A percentile compares a stretch with the other conserved stretches of the same genome.
These are phyloP conservation scores for Leishmania major DNA, from an alignment of 208 protist genomes.

Conservation along the genomic window DNA sequence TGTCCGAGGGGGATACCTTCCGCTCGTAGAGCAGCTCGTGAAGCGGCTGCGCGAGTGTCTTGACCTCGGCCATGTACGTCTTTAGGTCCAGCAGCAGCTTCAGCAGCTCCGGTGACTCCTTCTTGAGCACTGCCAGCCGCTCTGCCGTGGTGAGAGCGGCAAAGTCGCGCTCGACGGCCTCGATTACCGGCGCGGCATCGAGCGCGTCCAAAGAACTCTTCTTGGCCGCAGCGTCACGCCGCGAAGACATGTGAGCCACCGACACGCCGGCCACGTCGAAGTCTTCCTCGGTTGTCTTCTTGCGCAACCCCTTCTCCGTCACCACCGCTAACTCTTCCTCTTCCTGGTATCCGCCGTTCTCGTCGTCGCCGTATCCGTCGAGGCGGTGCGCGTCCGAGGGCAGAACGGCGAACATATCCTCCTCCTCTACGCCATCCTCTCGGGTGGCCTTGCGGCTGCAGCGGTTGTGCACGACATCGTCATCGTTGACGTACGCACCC, in stretches of 20 bases:
- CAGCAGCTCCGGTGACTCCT: slow-evolving; percentile 92
- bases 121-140: slow-evolving; percentile 84
- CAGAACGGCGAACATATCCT: slow-evolving; percentile 41
- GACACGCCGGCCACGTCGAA: slow-evolving; percentile 82
- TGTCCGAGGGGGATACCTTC: slow-evolving; percentile 66
- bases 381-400: slow-evolving; percentile 87
- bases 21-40: slow-evolving; percentile 84
- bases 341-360: slow-evolving; percentile 72
- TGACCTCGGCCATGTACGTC: slow-evolving; percentile 86
- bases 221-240: slow-evolving; percentile 15
- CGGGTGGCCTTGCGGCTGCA: slow-evolving; percentile 20
- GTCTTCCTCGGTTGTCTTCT: slow-evolving; percentile 66
- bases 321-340: slow-evolving; percentile 81
- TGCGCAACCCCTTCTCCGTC: slow-evolving; percentile 62
- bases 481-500: slow-evolving; percentile 44
- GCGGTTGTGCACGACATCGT: slow-evolving; percentile 75
- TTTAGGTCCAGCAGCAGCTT: slow-evolving; percentile 89
- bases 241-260: slow-evolving; percentile 17
- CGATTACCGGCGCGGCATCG: slow-evolving; percentile 73
- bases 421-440: slow-evolving; percentile 32
- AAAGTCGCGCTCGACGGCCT: slow-evolving; percentile 91
- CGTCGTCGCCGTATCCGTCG: slow-evolving; percentile 85
- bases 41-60: slow-evolving; percentile 79
- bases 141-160: slow-evolving; percentile 82
- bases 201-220: slow-evolving; percentile 34